phyloP scores from a whole-genome alignment of 805 yeast genomes.

The Ogataea thermomethanolica region DNA sequence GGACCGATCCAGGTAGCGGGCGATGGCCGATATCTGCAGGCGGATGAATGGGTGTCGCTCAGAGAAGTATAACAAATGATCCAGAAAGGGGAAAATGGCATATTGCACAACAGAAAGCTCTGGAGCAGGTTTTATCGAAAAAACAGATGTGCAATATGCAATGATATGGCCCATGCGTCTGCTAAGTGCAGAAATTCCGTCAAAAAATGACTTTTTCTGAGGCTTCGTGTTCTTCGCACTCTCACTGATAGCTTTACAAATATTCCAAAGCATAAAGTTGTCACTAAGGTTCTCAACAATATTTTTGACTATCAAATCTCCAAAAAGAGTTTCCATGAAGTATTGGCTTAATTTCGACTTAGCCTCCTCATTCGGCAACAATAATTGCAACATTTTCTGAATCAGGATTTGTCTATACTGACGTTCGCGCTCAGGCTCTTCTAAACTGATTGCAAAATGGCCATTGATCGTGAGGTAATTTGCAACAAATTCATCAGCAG shows the following conservation, averaged over 20 bases:
- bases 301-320: slow-evolving; percentile 41
- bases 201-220: slow-evolving; percentile 6
- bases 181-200: slow-evolving; percentile 10
- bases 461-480: slow-evolving; percentile 18
- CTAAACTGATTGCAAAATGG: slow-evolving; percentile 22
- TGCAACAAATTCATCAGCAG: slow-evolving; percentile 10
- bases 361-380: slow-evolving; percentile 40
- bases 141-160: slow-evolving; percentile 31
- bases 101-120: slow-evolving; percentile 15
- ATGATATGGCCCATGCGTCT: slow-evolving; percentile 25
- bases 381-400: slow-evolving; percentile 31
- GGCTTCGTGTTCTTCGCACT: background rate
- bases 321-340: slow-evolving; percentile 38
- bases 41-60: slow-evolving; percentile 18
- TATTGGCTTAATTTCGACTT: slow-evolving; percentile 38
- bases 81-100: slow-evolving; percentile 24
- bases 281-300: slow-evolving; percentile 44
- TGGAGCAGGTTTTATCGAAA: slow-evolving; percentile 14
- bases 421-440: slow-evolving; percentile 22
- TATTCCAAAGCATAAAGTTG: slow-evolving; percentile 50
- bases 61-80: slow-evolving; percentile 15
- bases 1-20: slow-evolving; percentile 12
- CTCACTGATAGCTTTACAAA: slow-evolving; percentile 29
- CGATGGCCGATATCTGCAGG: slow-evolving; percentile 9
- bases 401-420: slow-evolving; percentile 37